Percentiles rank a stretch among this genome's conserved stretches.
phyloP scores from a whole-genome alignment of 352 stramenopile genomes.

The Blastocystis sp. region DNA sequence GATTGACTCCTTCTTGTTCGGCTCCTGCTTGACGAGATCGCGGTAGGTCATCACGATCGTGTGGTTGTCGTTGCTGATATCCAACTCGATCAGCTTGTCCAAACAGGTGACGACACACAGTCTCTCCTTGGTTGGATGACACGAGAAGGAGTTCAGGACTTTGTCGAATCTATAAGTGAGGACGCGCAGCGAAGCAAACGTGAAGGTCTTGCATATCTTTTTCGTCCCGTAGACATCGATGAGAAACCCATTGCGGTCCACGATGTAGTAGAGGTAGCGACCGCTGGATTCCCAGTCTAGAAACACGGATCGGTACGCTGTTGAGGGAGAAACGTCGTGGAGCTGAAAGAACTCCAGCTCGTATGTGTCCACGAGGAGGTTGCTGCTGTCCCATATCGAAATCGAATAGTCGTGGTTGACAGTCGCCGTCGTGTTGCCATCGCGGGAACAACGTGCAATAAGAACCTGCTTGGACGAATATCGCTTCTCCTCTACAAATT shows the following conservation, averaged over 20 bases:
- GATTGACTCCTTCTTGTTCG: not conserved
- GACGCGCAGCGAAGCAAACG: not conserved
- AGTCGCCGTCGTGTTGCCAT: not conserved
- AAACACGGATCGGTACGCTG: not conserved
- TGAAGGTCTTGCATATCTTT: not conserved
- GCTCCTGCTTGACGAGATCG: not conserved
- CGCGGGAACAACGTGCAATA: not conserved
- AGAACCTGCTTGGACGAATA: not conserved
- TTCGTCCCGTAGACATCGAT: not conserved
- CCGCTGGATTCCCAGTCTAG: not conserved
- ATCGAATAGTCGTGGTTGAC: conserved; percentile 10
- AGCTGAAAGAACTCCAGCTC: not conserved
- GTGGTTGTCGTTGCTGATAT: not conserved
- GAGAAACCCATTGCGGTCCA: conserved; percentile 3
- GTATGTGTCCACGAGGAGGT: conserved; percentile 7
- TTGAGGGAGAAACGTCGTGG: not conserved
- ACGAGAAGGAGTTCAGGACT: not conserved
- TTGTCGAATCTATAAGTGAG: conserved; percentile 2
- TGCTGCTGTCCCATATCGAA: not conserved
- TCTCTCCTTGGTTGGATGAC: not conserved
- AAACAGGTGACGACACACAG: conserved; percentile 22
- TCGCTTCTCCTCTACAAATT: not conserved
- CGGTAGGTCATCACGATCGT: not conserved
- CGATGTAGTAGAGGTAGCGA: conserved; percentile 1
- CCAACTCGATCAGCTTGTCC: not conserved